Percentiles rank a stretch among this genome's conserved stretches.
These are phyloP conservation scores for Vaccinium vitisidaea DNA, from an alignment of 148 eudicot species.

Conservation along the genomic window DNA sequence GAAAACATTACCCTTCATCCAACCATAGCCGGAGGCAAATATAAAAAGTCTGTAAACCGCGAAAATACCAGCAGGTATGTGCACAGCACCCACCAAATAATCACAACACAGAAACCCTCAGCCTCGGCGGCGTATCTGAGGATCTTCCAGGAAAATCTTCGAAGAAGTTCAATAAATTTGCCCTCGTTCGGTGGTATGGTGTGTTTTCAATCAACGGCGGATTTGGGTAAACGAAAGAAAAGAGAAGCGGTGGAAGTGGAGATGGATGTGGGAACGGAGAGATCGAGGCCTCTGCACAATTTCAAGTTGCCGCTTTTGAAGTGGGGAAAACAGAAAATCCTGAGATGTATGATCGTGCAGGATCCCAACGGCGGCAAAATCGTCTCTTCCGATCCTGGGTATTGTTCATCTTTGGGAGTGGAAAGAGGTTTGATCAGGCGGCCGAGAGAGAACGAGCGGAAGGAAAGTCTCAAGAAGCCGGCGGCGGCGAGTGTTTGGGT, in stretches of 20 bases:
- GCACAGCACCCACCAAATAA: too few species aligned
- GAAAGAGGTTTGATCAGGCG: slow-evolving; percentile 17
- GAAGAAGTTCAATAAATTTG: background rate
- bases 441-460: slow-evolving; percentile 13
- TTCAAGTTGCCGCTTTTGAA: slow-evolving; percentile 53
- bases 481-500: slow-evolving; percentile 3
- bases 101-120: background rate
- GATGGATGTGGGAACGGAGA: slow-evolving; percentile 47
- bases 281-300: slow-evolving; percentile 58
- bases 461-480: slow-evolving; percentile 6
- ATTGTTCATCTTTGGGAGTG: slow-evolving; percentile 1
- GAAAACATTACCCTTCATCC: too few species aligned
- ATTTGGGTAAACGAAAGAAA: slow-evolving; percentile 9
- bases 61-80: too few species aligned
- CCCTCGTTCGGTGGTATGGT: background rate
- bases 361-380: slow-evolving; percentile 19
- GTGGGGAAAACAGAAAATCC: slow-evolving; percentile 59
- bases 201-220: slow-evolving; percentile 18
- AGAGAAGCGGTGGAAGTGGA: slow-evolving; percentile 11
- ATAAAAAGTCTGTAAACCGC: too few species aligned
- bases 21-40: too few species aligned
- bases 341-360: slow-evolving; percentile 38
- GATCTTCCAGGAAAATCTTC: background rate
- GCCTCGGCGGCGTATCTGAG: slow-evolving; percentile 8
- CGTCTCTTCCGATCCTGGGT: slow-evolving; percentile 18